These are phyloP conservation scores for Yarrowia yakushimensis DNA, from an alignment of 805 yeast species.

Conservation along the genomic window DNA sequence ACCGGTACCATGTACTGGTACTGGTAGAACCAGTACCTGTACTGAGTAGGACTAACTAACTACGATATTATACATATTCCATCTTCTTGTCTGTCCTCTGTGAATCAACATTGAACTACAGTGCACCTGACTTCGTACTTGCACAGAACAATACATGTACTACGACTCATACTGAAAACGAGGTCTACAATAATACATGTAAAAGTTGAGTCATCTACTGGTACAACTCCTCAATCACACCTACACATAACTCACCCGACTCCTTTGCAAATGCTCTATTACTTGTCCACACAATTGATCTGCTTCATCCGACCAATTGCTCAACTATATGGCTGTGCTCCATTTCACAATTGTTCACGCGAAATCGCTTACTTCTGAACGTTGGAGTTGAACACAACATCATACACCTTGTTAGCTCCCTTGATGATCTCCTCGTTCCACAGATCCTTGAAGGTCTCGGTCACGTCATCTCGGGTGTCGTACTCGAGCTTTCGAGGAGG, in stretches of 20 bases:
- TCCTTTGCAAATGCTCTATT: not conserved
- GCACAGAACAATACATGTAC: too few relatives aligned
- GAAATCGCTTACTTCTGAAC: not conserved
- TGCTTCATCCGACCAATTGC: not conserved
- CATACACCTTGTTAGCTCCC: conserved; percentile 54
- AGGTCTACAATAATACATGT: not conserved
- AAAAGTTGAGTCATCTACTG: too few relatives aligned
- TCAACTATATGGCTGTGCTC: not conserved
- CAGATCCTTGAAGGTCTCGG: conserved; percentile 67
- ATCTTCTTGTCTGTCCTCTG: too few relatives aligned
- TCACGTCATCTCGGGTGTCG: conserved; percentile 45
- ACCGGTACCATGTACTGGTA: too few relatives aligned
- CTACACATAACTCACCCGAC: not conserved
- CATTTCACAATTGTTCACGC: not conserved
- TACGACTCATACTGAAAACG: too few relatives aligned
- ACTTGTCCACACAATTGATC: not conserved
- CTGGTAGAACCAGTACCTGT: too few relatives aligned
- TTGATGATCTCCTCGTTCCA: conserved; percentile 74
- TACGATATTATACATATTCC: too few relatives aligned
- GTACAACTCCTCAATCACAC: not conserved
- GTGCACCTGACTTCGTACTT: too few relatives aligned
- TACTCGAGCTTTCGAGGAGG: conserved; percentile 46
- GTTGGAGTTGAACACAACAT: conserved; percentile 8
- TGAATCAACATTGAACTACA: too few relatives aligned
- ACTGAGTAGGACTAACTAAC: too few relatives aligned